Base-by-base conservation (phyloP, 2,329 filamentous ascomycete species). In the Rhynchosporium agropyri region DNA sequence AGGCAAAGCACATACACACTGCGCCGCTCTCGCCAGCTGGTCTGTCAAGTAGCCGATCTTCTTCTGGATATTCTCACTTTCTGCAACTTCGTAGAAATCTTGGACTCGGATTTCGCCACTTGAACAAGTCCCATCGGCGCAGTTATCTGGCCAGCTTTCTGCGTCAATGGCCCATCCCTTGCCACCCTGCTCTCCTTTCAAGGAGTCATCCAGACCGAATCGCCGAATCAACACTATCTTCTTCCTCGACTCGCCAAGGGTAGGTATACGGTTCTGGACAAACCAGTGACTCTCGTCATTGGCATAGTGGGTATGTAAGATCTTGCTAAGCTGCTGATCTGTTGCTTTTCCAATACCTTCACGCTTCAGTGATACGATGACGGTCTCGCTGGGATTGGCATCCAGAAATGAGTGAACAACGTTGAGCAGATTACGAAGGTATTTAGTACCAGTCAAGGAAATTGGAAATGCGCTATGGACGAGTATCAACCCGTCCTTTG, bases 391-490 rank as follows among this genome's bases (percentile, higher is more conserved):
- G 0, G 91, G 89, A 74, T 97, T 89, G 31, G 82, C 78, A 36
- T 89, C 83, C 13, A 98, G 83, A 76, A 97, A 98, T 20, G 80
- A 77, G 75, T 92, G 87, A 56, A 92, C 81, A 48, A 87, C 85
- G 29, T 85, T 79, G 64, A 96, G 81, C 63, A 98, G 79, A 58
- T 88, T 85, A 63, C 84, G 83, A 72, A 98, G 89, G 75, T 90
- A 89, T 76, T 92, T 96, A 68, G 81, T 84, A 2, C 92, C 92
- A 0, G 89, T 91, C 38, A 99, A 81, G 3, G 90, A 89, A 75
- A 98, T 87, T 61, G 95, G 92, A 74, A 98, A 98, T 29, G 86
- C 91, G 72, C 89, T 88, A 79, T 99, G 95, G 4, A 98, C 94
- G 36, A 99, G 89, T 60, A 88, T 80, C 15, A 98, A 83, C 46